Evolutionary conservation across 768 basidiomycete genomes (phyloP).

Genomic region (Kwoniella dejecticola): DNA sequence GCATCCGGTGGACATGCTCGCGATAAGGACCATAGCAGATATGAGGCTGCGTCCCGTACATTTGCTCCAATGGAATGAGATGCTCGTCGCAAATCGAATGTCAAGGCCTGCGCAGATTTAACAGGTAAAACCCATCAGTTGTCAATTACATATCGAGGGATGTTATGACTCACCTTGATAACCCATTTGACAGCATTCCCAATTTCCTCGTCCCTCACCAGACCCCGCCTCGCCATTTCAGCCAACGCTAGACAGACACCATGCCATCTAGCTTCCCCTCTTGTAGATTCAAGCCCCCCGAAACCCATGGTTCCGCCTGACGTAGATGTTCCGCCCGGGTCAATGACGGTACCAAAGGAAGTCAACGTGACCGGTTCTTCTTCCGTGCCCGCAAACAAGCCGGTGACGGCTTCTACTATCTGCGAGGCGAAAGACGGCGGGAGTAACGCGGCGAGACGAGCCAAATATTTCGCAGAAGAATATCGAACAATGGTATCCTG

Average conservation of each 20-base stretch:
- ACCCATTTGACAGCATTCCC: slow-evolving; percentile 74
- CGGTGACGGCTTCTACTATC: slow-evolving; percentile 76
- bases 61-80: slow-evolving; percentile 91
- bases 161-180: slow-evolving; percentile 64
- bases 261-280: slow-evolving; percentile 85
- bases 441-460: slow-evolving; percentile 78
- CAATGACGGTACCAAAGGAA: slow-evolving; percentile 35
- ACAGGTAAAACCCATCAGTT: too few species aligned
- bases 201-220: slow-evolving; percentile 65
- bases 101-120: slow-evolving; percentile 69
- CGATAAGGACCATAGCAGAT: slow-evolving; percentile 92
- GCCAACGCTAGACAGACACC: slow-evolving; percentile 90
- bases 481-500: slow-evolving; percentile 95
- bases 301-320: slow-evolving; percentile 43
- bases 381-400: slow-evolving; percentile 64
- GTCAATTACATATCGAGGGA: too few species aligned
- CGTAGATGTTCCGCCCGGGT: slow-evolving; percentile 43
- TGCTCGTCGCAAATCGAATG: slow-evolving; percentile 88
- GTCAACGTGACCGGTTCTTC: slow-evolving; percentile 43
- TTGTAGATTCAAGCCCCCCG: slow-evolving; percentile 35
- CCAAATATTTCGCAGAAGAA: slow-evolving; percentile 89
- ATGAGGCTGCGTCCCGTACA: slow-evolving; percentile 91
- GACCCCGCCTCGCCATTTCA: slow-evolving; percentile 82
- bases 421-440: slow-evolving; percentile 74
- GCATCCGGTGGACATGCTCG: slow-evolving; percentile 61